Evolutionary conservation across 1,139 yeast species (phyloP), one percentile per base, ranked within the genome.

Genomic region (Diutina ranongensis): DNA sequence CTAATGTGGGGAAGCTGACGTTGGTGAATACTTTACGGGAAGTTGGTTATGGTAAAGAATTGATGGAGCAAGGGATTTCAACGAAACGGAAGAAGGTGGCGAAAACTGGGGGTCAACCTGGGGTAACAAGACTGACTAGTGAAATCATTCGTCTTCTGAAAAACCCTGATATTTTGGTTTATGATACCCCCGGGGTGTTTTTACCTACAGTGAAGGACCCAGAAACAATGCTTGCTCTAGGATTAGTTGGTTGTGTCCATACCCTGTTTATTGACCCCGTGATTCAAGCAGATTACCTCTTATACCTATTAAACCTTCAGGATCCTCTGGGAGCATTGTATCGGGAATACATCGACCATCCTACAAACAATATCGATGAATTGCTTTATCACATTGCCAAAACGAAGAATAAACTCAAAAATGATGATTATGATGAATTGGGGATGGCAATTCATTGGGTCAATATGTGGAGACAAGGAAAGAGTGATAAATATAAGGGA

Each of bases 1-100:
- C 98, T 1, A 92, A 92, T 59, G 95, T 88, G n/a, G 98, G 98
- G 1, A 92, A 92, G 60, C 85, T 95, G n/a, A 83, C 95, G 0
- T 63, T 92, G 48, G 82, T 89, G 12, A 92, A 92, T 57, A 72
- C 83, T 0, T 64, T 92, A 46, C 64, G 97, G 48, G 68, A 68
- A 20, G 74, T 74, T 2, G 86, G 87, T 2, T 60, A 67, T 46
- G 52, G 60, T 10, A 46, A 51, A 7, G 54, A 52, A 41, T 49
- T 52, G n/a, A 49, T 49, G 22, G 54, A 51, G 8, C 52, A 54
- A 16, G 52, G 65, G 15, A 62, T 72, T 12, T 58, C 63, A 51
- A 75, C 64, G 46, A 60, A 59, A 40, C 20, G 22, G n/a, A 69
- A 69, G 49, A 83, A 83, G 56, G 97, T 86, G 1, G 97, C 95